phyloP scores from a whole-genome alignment of 371 early-diverging fungal genomes.

The Mortierella sp. region DNA sequence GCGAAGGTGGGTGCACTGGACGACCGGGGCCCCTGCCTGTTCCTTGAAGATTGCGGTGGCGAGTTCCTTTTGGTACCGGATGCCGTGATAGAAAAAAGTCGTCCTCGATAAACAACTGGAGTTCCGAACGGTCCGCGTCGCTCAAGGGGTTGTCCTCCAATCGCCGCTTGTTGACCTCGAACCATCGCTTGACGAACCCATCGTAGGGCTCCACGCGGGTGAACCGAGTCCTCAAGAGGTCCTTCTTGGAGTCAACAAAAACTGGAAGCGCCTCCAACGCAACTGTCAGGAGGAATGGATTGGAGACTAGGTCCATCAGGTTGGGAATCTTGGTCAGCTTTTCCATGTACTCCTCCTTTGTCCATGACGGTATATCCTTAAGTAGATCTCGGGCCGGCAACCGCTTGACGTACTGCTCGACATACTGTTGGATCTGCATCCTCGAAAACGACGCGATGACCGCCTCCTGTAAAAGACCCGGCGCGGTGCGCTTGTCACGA shows the following conservation, averaged over 20 bases:
- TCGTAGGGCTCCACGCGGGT: no score
- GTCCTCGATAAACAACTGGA: neutral
- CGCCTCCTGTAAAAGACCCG: neutral
- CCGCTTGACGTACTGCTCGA: constrained; percentile 7
- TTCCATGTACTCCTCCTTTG: neutral
- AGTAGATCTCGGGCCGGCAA: no score
- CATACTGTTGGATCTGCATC: constrained; percentile 4
- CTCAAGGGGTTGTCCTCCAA: no score
- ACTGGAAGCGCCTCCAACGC: constrained; percentile 1
- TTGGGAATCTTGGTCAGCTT: neutral
- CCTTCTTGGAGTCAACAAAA: neutral
- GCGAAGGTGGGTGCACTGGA: neutral
- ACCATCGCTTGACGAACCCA: no score
- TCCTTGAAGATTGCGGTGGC: neutral
- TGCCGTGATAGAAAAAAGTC: neutral
- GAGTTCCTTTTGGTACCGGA: neutral
- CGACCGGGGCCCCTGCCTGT: neutral
- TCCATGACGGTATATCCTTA: neutral
- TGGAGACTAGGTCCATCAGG: constrained; percentile 8
- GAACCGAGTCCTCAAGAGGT: no score
- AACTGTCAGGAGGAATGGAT: constrained; percentile 5
- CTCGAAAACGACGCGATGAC: constrained; percentile 8
- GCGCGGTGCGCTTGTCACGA: neutral
- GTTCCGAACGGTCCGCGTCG: neutral
- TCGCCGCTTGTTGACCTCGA: no score